Percentiles rank a stretch among this genome's conserved stretches.
Conservation (phyloP, 306 rosid genomes). For the Trichosanthes truncata region DNA sequence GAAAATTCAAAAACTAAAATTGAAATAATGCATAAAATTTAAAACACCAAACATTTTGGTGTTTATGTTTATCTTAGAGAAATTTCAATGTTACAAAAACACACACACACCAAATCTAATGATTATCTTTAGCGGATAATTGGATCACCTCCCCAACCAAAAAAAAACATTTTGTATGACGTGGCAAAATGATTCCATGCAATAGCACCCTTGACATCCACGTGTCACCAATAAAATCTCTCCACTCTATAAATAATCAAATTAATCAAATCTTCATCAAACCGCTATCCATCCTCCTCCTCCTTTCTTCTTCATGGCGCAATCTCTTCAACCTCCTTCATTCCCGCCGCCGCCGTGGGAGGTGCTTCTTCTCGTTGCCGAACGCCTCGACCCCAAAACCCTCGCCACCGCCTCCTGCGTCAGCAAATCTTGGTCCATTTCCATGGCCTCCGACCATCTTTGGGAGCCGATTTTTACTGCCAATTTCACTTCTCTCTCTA, state of each 20-base stretch:
- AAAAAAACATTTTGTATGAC: not conserved
- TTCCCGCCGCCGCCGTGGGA: constrained; percentile 29
- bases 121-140: not conserved
- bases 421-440: constrained; percentile 40
- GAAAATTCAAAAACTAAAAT: no score
- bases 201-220: constrained; percentile 11
- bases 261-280: not conserved
- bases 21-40: no score
- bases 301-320: not conserved
- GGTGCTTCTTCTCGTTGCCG: constrained; percentile 32
- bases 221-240: constrained; percentile 17
- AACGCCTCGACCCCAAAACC: constrained; percentile 46
- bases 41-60: no score
- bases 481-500: constrained; percentile 40
- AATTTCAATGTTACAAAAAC: not conserved
- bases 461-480: constrained; percentile 43
- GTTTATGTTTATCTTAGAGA: no score
- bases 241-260: not conserved
- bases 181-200: constrained; percentile 38
- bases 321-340: not conserved
- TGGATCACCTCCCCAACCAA: not conserved
- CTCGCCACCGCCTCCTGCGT: constrained; percentile 54
- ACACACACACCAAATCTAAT: not conserved
- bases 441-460: constrained; percentile 44
- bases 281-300: not conserved